Conservation (phyloP, 2,329 filamentous ascomycete genomes). For the Paraconiothyrium sp. region DNA sequence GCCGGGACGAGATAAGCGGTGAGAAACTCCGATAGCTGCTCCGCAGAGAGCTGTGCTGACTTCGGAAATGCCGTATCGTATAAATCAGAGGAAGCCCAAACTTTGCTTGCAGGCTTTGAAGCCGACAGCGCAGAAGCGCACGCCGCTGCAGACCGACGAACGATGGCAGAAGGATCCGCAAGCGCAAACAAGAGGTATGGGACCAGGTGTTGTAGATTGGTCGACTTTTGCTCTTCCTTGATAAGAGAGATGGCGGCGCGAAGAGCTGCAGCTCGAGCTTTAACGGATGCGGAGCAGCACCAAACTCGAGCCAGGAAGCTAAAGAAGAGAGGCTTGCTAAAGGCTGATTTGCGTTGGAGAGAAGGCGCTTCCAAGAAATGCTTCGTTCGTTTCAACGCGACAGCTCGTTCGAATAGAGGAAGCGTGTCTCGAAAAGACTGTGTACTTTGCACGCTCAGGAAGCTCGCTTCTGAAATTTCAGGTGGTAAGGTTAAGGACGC, state of each 20-base stretch:
- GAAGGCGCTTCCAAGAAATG: constrained; percentile 65
- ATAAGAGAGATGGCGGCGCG: constrained; percentile 58
- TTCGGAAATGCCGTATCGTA: constrained; percentile 66
- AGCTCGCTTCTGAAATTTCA: constrained; percentile 39
- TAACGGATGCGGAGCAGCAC: constrained; percentile 74
- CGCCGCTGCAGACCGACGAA: constrained; percentile 78
- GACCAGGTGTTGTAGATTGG: constrained; percentile 81
- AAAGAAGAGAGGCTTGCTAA: constrained; percentile 72
- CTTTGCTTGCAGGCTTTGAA: constrained; percentile 25
- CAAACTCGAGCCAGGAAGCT: constrained; percentile 81
- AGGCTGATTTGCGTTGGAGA: constrained; percentile 64
- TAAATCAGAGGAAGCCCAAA: constrained; percentile 51
- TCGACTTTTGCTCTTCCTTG: constrained; percentile 48
- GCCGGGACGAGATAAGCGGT: constrained; percentile 72
- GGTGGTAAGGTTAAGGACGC: constrained; percentile 31
- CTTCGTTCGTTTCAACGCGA: constrained; percentile 30
- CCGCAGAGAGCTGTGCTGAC: constrained; percentile 66
- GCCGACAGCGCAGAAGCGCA: constrained; percentile 58
- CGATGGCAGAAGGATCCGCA: constrained; percentile 76
- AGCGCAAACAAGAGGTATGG: constrained; percentile 82
- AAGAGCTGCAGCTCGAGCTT: constrained; percentile 75
- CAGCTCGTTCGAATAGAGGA: constrained; percentile 40
- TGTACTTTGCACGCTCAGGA: constrained; percentile 31
- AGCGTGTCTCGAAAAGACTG: constrained; percentile 42
- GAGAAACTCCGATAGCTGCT: constrained; percentile 69